phyloP scores from a whole-genome alignment of 2,329 filamentous ascomycete genomes.

The Beauveria sp. region DNA sequence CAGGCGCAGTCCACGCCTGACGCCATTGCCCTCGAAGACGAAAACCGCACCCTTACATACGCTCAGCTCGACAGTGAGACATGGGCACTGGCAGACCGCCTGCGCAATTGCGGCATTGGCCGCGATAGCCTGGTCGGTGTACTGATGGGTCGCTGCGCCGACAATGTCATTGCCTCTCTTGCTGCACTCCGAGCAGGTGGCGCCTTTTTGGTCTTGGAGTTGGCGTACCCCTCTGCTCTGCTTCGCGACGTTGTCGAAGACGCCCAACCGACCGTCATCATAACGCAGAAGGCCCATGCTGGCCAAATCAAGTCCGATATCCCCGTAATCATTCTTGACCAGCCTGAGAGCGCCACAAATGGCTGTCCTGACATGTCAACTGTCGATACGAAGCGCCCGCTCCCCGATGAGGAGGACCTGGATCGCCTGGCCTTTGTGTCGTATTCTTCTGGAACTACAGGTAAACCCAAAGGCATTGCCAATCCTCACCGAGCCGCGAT shows the following conservation, averaged over 20 bases:
- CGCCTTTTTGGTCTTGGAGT: conserved; percentile 71
- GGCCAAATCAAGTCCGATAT: conserved; percentile 56
- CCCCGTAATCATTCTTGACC: conserved; percentile 59
- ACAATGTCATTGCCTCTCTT: conserved; percentile 73
- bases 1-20: conserved; percentile 64
- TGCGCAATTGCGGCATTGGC: conserved; percentile 60
- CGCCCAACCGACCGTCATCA: conserved; percentile 60
- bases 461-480: conserved; percentile 73
- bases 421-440: conserved; percentile 73
- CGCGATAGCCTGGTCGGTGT: conserved; percentile 70
- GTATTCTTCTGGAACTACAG: conserved; percentile 71
- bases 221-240: conserved; percentile 68
- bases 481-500: conserved; percentile 71
- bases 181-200: conserved; percentile 72
- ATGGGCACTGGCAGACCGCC: conserved; percentile 52
- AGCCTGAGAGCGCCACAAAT: conserved; percentile 24
- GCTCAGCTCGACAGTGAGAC: conserved; percentile 62
- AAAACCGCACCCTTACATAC: conserved; percentile 60
- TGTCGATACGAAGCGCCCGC: conserved; percentile 35
- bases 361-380: conserved; percentile 20
- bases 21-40: conserved; percentile 66
- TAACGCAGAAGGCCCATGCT: conserved; percentile 59
- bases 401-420: conserved; percentile 59
- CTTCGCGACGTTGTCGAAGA: conserved; percentile 72
- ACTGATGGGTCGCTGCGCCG: conserved; percentile 64